Evolutionary conservation across 306 rosid genomes (phyloP), one percentile per base, ranked within the genome.

Genomic region (Morella rubra): DNA sequence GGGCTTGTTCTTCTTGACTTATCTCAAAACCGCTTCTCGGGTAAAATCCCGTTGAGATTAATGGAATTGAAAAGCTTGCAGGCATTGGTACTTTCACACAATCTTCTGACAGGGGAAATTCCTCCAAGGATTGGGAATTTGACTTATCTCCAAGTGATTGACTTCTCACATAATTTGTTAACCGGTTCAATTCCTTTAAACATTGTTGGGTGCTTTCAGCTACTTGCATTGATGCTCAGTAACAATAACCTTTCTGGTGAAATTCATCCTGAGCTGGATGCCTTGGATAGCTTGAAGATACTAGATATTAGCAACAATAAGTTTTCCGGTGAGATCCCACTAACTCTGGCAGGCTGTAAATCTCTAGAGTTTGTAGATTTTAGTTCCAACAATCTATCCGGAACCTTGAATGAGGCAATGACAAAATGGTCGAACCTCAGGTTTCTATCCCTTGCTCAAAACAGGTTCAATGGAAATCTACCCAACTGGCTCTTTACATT

Each of bases 251-350:
- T 96, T 69, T 90, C 98, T 50, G 98, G 99, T 50, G 97, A 90
- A 62, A 96, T 96, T 85, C 98, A 92, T 77, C 99, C 99, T 0
- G 99, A 96, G 84, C 93, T 96, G 51, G 99, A 96, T 71, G 99
- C 99, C 0, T 88, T 96, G 89, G 91, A 90, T 84, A 89, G 96
- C 88, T 79, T 96, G 90, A 91, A 92, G 90, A 87, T 96, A 81
- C 87, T 96, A 75, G 99, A 92, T 77, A 87, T 96, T 73, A 96
- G 99, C 86, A 86, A 88, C 88, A 95, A 95, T 82, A 87, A 85
- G 84, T 91, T 96, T 81, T 92, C 96, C 1, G 99, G 99, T 53
- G 96, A 88, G 79, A 90, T 96, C 42, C 99, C 98, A 53, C 89
- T 92, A 72, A 96, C 99, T 82, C 80, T 96, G 84, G 99, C 99